phyloP scores from a whole-genome alignment of 202 grass and related monocot species.

The Setaria italica region DNA sequence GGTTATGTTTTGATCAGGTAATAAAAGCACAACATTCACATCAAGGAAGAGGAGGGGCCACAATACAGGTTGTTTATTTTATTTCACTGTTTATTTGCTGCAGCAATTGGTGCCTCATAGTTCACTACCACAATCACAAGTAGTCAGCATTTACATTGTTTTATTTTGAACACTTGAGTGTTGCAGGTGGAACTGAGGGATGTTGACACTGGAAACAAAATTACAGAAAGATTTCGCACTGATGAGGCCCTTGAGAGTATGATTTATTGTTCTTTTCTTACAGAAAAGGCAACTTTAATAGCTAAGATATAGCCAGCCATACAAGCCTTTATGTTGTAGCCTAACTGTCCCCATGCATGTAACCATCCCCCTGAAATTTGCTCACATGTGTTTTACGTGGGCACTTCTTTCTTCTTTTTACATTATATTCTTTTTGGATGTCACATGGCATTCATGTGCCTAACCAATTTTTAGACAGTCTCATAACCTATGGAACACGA shows the following conservation, averaged over 20 bases:
- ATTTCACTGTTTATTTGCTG: constrained; percentile 13
- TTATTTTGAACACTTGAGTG: constrained; percentile 38
- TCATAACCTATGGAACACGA: constrained; percentile 14
- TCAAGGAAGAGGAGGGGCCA: constrained; percentile 98
- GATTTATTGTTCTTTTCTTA: not conserved
- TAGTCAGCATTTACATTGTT: not conserved
- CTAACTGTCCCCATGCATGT: constrained; percentile 8
- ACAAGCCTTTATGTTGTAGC: not conserved
- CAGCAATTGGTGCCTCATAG: not conserved
- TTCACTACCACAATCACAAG: not conserved
- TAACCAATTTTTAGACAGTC: constrained; percentile 20
- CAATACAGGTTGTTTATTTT: constrained; percentile 72
- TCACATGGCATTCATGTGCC: constrained; percentile 29
- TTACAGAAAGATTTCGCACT: constrained; percentile 90
- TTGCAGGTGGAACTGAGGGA: constrained; percentile 92
- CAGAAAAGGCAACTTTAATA: not conserved
- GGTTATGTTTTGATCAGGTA: constrained; percentile 58
- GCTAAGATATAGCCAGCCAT: not conserved
- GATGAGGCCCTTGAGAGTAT: constrained; percentile 96
- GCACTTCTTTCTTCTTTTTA: constrained; percentile 12
- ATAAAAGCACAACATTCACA: constrained; percentile 92
- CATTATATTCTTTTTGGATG: constrained; percentile 17
- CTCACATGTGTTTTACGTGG: constrained; percentile 1
- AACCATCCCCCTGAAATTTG: not conserved
- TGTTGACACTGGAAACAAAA: constrained; percentile 96